Evolutionary conservation across 2,329 filamentous ascomycete genomes (phyloP).

Genomic region (Aspergillus novofumigatus): DNA sequence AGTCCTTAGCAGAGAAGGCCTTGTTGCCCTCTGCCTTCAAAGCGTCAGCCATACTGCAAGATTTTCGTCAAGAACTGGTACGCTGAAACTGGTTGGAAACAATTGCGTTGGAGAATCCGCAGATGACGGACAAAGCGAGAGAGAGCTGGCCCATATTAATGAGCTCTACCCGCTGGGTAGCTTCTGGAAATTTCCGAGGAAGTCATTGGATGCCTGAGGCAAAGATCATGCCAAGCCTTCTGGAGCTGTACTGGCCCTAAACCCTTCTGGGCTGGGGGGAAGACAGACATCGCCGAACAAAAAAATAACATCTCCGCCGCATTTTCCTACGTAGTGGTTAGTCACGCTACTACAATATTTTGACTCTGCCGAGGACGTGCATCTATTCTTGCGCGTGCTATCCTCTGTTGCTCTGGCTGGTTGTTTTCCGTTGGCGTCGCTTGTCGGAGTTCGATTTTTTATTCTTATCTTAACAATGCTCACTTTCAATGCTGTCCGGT

Average conservation of each 20-base stretch:
- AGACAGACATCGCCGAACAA: slow-evolving; percentile 29
- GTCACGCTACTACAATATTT: slow-evolving; percentile 8
- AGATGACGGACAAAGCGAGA: slow-evolving; percentile 6
- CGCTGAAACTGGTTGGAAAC: slow-evolving; percentile 1
- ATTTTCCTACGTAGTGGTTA: slow-evolving; percentile 9
- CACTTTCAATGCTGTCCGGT: slow-evolving; percentile 25
- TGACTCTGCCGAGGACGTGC: neutral
- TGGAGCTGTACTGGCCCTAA: slow-evolving; percentile 15
- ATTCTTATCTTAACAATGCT: slow-evolving; percentile 31
- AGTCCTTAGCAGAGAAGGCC: slow-evolving; percentile 96
- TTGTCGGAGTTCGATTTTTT: slow-evolving; percentile 7
- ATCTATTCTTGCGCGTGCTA: slow-evolving; percentile 4
- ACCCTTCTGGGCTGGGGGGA: slow-evolving; percentile 16
- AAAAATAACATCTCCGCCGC: slow-evolving; percentile 15
- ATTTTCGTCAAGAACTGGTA: slow-evolving; percentile 2
- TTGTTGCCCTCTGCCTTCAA: slow-evolving; percentile 98
- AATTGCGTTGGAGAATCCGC: slow-evolving; percentile 1
- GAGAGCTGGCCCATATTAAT: slow-evolving; percentile 17
- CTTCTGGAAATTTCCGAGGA: slow-evolving; percentile 45
- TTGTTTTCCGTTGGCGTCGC: neutral
- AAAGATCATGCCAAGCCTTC: slow-evolving; percentile 6
- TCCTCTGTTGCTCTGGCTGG: neutral
- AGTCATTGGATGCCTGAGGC: slow-evolving; percentile 22
- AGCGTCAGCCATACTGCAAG: slow-evolving; percentile 62
- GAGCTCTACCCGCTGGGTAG: slow-evolving; percentile 25